Base-by-base conservation (phyloP, 2,329 filamentous ascomycete genomes). In the Paramyrothecium sp. region DNA sequence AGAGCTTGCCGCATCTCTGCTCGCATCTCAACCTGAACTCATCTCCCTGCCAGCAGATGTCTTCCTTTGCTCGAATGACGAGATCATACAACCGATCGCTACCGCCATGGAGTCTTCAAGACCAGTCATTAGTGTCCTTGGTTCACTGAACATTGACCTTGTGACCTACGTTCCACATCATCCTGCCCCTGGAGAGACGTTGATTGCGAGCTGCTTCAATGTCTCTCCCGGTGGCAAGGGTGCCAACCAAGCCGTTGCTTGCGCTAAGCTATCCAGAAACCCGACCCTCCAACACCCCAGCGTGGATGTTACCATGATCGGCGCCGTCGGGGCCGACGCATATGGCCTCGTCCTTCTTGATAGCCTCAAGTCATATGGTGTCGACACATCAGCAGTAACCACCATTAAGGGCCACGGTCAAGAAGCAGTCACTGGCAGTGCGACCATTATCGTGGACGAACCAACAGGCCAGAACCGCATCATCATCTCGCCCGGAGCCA, bases 71-170 rank as follows among this genome's bases (percentile, higher is more conserved):
- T 30, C 10, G 26, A 30, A 30, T 10, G 10, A 30, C 10, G 5
- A 30, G 4, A 30, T 30, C 26, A 5, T 30, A 10, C 10, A 4
- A 4, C 10, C 10, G 4, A 30, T 5, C 4, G 10, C 26, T 30
- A 5, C 50, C 44, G 44, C 3, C 21, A 56, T 58, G 56, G 19
- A 44, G 17, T 47, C 49, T 7, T 46, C 33, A 26, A 56, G 12
- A 26, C 60, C 58, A 41, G 33, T 51, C 17, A 57, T 61, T n/a
- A 58, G 72, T 84, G 46, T 83, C 81, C 1, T 85, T 78, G 67
- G 85, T 80, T 91, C 89, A 17, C 79, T 92, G 23, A 92, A 92
- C 67, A 83, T 84, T 60, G 89, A 92, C 71, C 85, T 91, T 63
- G 85, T 91, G 54, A 89, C 87, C 2, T 78, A 84, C 55, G 90